These are phyloP conservation scores for Aspergillus tubingensis DNA, from an alignment of 2,329 filamentous ascomycete species.

Conservation along the genomic window DNA sequence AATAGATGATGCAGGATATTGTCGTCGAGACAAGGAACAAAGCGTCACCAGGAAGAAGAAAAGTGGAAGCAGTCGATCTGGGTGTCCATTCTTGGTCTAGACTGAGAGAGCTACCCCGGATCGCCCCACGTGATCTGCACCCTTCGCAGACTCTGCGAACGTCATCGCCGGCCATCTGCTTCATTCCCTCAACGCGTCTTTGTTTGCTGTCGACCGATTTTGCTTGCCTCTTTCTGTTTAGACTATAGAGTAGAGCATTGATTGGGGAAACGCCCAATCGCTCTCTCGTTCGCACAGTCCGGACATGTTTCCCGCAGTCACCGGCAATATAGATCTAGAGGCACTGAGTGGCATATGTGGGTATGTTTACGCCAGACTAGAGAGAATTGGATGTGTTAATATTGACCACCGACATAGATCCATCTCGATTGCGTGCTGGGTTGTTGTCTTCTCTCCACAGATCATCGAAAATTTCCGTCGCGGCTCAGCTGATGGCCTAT, in stretches of 20 bases:
- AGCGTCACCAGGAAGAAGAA: no score
- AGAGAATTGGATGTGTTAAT: not conserved
- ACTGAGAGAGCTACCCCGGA: constrained; percentile 9
- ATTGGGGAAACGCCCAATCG: constrained; percentile 9
- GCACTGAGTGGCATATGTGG: constrained; percentile 91
- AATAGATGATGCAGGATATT: no score
- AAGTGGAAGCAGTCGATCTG: not conserved
- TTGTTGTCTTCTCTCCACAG: constrained; percentile 95
- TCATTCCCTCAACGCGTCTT: not conserved
- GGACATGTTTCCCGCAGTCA: constrained; percentile 43
- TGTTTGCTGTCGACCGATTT: not conserved
- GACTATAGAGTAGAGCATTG: not conserved
- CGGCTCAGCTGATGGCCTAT: constrained; percentile 81
- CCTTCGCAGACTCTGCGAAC: constrained; percentile 13
- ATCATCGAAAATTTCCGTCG: constrained; percentile 93
- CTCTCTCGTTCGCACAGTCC: constrained; percentile 5
- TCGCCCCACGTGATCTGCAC: constrained; percentile 10
- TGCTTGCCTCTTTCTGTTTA: not conserved
- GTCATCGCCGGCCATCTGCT: constrained; percentile 7
- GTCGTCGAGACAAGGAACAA: no score
- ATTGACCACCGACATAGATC: constrained; percentile 57
- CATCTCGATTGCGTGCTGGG: constrained; percentile 96
- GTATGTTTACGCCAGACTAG: constrained; percentile 47
- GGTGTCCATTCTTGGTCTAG: not conserved
- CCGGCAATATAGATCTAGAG: constrained; percentile 74